Percentiles rank a stretch among this genome's conserved stretches.
Evolutionary conservation across 1,139 yeast genomes (phyloP).

Genomic region (Yamadazyma buinensis): DNA sequence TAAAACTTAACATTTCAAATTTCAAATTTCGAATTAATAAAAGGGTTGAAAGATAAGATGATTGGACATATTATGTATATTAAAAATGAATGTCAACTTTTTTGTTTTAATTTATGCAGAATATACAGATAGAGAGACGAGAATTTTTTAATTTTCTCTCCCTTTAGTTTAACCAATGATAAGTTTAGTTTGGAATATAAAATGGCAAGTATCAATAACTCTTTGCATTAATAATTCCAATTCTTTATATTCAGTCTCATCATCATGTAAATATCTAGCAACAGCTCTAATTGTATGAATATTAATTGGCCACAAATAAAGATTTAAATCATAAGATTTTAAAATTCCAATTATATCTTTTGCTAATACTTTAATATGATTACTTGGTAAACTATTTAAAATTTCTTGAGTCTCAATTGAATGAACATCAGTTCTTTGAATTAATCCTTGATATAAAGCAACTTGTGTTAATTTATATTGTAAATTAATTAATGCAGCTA

Average conservation of each 20-base stretch:
- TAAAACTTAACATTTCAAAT: no score
- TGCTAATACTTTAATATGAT: constrained; percentile 27
- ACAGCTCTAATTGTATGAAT: constrained; percentile 32
- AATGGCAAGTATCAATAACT: constrained; percentile 24
- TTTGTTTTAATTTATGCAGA: no score
- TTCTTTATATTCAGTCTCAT: constrained; percentile 23
- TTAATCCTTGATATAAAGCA: constrained; percentile 27
- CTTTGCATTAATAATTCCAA: constrained; percentile 24
- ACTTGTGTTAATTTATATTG: constrained; percentile 31
- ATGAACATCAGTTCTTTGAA: constrained; percentile 17
- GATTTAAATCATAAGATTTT: constrained; percentile 31
- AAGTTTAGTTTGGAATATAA: constrained; percentile 16
- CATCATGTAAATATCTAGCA: constrained; percentile 26
- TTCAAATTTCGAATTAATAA: no score
- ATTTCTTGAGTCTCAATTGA: constrained; percentile 18
- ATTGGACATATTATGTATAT: no score
- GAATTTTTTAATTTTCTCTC: no score
- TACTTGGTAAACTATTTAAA: constrained; percentile 20
- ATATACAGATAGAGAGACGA: no score
- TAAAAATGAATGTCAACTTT: no score
- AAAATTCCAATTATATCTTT: constrained; percentile 37
- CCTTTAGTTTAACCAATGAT: constrained; percentile 16
- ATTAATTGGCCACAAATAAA: constrained; percentile 33
- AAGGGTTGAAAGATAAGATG: no score
- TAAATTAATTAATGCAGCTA: constrained; percentile 30